Evolutionary conservation across 768 basidiomycete species (phyloP), one percentile per base, ranked within the genome.

Genomic region (Coprinopsis cinerea): DNA sequence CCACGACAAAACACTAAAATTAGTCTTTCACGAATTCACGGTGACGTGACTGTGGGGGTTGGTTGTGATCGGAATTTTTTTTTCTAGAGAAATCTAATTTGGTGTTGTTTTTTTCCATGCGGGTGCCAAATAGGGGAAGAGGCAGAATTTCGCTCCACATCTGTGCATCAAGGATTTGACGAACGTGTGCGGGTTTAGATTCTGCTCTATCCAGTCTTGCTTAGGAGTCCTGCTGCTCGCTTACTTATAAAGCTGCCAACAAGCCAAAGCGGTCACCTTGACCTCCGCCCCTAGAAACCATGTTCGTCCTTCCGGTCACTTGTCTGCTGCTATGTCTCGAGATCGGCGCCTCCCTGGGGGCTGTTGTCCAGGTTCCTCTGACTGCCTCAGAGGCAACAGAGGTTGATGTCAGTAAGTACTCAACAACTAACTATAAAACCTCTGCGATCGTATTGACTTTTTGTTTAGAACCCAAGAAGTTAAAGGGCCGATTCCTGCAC

Each of bases 401-500:
- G n/a, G n/a, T n/a, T n/a, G n/a, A n/a, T n/a, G n/a, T n/a, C n/a
- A n/a, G n/a, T n/a, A n/a, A n/a, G n/a, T n/a, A n/a, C n/a, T n/a
- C n/a, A n/a, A n/a, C n/a, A n/a, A n/a, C n/a, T 20, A 7, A 40
- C 18, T 40, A 40, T 11, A 6, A 7, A 20, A 7, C 7, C 37
- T 40, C 18, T 11, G 18, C 7, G 7, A 11, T 11, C 10, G 37
- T 7, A 20, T 40, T 20, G 18, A 20, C 18, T 45, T 32, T 11
- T 48, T 35, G 26, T 25, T 18, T 61, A 74, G 72, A 67, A 49
- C 70, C 70, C 35, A 74, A 66, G 51, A 79, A 75, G 60, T 70
- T 87, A 17, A 78, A 79, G 49, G 85, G 86, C 9, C 78, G 86
- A 40, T 91, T 90, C 65, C 63, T 92, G 22, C 88, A 90, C 53